Evolutionary conservation across 768 basidiomycete species (phyloP), one percentile per base, ranked within the genome.

Genomic region (Lanmaoa pseudosensibilis): DNA sequence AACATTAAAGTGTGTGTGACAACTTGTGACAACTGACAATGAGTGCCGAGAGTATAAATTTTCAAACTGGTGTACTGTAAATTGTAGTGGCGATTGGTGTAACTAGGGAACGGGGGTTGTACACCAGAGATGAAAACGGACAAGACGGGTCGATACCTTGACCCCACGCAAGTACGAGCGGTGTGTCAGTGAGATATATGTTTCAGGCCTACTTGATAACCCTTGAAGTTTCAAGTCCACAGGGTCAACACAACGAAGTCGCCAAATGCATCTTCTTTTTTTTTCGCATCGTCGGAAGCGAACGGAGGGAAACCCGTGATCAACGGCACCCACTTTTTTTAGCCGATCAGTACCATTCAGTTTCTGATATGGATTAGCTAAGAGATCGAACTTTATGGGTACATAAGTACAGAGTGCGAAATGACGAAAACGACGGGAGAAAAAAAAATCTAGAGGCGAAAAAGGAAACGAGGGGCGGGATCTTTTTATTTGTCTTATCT

Each of bases 401-500:
- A 32, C 16, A 27, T 43, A 25, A 25, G 25, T 25, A 36, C 23
- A 23, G 43, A 44, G 23, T 52, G 3, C 41, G 27, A 23, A 30
- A 38, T 64, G 63, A 66, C 62, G 58, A 56, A 58, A 61, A 36
- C 46, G 49, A 40, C 59, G 55, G 66, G 23, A 38, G 30, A 50
- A 55, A 53, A 65, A 27, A 56, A 50, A 62, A 58, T 47, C 19
- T 40, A 37, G 8, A 2, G n/a, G 21, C 19, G 4, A 38, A 68
- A 61, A 65, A 48, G 65, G 52, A 50, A 64, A 64, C 5, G 6
- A 46, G 44, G 43, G 45, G 32, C 39, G 52, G 60, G 36, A 44
- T 3, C 27, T 43, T 57, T 52, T 59, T 33, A 39, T 25, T 60
- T 60, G 68, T 65, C 63, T 69, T 70, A 70, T 69, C 67, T 69